Percentiles rank a stretch among this genome's conserved stretches.
Evolutionary conservation across 2,329 filamentous ascomycete species (phyloP).

Genomic region (Botrytis pseudocinerea): DNA sequence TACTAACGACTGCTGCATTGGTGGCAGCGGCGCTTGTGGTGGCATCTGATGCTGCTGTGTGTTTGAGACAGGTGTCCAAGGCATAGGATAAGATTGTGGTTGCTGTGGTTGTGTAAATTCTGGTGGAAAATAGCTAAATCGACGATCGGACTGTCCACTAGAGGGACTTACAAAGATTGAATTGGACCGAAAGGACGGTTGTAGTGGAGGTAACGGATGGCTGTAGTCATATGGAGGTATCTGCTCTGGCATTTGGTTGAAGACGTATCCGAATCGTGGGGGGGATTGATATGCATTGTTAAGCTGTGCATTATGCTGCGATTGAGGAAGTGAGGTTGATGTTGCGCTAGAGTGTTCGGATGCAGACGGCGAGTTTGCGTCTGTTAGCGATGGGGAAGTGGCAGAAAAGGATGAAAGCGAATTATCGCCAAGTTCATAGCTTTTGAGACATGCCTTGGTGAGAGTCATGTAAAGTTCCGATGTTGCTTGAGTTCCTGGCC

Average conservation of each 20-base stretch:
- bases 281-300: conserved; percentile 38
- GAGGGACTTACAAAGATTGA: conserved; percentile 65
- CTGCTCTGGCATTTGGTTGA: conserved; percentile 57
- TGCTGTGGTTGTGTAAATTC: conserved; percentile 45
- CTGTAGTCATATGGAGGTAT: conserved; percentile 34
- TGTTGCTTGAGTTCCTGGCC: conserved; percentile 86
- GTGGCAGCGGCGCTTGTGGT: conserved; percentile 25
- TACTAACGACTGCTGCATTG: conserved; percentile 29
- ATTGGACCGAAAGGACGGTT: conserved; percentile 62
- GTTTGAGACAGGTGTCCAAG: conserved; percentile 35
- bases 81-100: conserved; percentile 35
- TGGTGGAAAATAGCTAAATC: conserved; percentile 65
- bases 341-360: conserved; percentile 46
- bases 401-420: conserved; percentile 50
- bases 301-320: conserved; percentile 43
- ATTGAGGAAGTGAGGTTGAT: conserved; percentile 40
- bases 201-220: conserved; percentile 30
- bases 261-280: conserved; percentile 60
- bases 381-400: conserved; percentile 43
- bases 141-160: conserved; percentile 53
- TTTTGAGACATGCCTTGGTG: conserved; percentile 80
- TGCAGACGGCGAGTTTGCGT: conserved; percentile 50
- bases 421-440: conserved; percentile 66
- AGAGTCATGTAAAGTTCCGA: conserved; percentile 85
- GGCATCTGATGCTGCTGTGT: conserved; percentile 25